Conservation (phyloP, 495 filamentous ascomycete species). For the Xylaria castorea region DNA sequence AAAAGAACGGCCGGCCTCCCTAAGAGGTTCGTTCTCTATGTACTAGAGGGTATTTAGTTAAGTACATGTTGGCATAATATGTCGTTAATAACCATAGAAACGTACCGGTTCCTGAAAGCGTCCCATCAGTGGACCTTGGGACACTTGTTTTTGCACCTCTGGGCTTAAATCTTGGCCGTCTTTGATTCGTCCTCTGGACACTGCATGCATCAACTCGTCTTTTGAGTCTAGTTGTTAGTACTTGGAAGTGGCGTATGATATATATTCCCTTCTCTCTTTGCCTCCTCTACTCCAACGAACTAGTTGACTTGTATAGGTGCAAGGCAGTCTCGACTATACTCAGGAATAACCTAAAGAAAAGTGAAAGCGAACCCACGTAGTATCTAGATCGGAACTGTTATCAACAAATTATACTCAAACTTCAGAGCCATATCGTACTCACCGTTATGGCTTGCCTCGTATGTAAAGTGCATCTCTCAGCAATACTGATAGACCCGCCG, state of each 20-base stretch:
- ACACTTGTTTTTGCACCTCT: neutral
- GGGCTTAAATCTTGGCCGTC: neutral
- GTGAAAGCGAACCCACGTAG: neutral
- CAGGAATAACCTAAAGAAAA: neutral
- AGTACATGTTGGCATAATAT: neutral
- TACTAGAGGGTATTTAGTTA: neutral
- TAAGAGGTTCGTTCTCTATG: neutral
- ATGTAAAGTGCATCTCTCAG: constrained; percentile 6
- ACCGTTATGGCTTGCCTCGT: neutral
- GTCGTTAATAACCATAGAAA: neutral
- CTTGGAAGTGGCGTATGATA: neutral
- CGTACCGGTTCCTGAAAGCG: neutral
- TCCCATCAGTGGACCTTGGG: neutral
- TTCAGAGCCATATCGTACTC: neutral
- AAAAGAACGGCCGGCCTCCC: constrained; percentile 5
- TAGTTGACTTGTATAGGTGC: neutral
- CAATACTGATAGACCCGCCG: neutral
- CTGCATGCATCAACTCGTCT: constrained; percentile 5
- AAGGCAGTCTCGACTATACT: neutral
- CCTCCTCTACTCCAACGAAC: neutral
- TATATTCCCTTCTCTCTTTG: neutral
- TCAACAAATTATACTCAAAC: neutral
- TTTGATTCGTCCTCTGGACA: neutral
- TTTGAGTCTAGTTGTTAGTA: neutral
- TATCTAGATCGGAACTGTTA: neutral